These are phyloP conservation scores for Ambrosiella cleistominuta DNA, from an alignment of 2,329 filamentous ascomycete genomes.

Conservation along the genomic window DNA sequence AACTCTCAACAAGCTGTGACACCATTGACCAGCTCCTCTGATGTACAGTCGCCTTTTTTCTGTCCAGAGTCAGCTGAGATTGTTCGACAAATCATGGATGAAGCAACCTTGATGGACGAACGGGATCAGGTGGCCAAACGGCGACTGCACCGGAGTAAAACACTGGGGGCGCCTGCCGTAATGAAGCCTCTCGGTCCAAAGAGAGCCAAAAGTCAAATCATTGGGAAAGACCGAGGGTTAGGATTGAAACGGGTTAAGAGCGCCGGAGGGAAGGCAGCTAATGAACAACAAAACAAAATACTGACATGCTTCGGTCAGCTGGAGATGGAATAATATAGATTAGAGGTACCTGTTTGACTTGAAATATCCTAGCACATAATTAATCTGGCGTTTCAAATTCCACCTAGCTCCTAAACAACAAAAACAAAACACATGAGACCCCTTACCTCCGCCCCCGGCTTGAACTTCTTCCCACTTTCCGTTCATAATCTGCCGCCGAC, in stretches of 20 bases:
- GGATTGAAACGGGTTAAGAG: background rate
- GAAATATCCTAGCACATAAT: background rate
- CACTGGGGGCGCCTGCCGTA: background rate
- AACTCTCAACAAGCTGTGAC: background rate
- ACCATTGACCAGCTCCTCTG: background rate
- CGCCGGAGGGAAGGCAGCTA: background rate
- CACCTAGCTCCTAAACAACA: background rate
- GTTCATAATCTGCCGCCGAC: background rate
- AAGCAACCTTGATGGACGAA: background rate
- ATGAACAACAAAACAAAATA: background rate
- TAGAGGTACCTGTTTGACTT: background rate
- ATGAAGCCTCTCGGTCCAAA: background rate
- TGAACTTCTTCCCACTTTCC: background rate
- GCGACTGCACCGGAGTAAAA: background rate
- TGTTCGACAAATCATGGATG: background rate
- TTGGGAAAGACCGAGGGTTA: background rate
- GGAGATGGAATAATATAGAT: background rate
- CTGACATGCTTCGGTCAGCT: conserved; percentile 9
- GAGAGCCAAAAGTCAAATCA: background rate
- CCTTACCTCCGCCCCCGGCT: background rate
- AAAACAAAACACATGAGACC: conserved; percentile 4
- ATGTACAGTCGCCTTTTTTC: background rate
- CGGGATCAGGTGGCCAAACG: background rate
- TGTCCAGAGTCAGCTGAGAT: background rate
- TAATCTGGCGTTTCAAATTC: background rate